These are phyloP conservation scores for Aspergillus sclerotiicarbonarius DNA, from an alignment of 495 filamentous ascomycete genomes.

Conservation along the genomic window DNA sequence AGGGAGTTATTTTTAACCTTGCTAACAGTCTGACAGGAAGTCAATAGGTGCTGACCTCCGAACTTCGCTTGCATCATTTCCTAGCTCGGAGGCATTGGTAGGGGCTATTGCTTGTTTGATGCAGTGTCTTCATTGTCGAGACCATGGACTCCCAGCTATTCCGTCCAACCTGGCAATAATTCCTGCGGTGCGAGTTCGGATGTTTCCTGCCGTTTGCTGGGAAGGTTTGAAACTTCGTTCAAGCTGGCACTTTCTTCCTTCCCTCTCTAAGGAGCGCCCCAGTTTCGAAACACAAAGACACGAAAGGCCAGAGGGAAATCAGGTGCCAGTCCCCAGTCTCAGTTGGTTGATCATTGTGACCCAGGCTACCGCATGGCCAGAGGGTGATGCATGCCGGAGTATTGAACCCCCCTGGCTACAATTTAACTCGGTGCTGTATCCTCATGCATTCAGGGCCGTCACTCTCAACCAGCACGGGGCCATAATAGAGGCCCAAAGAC, in stretches of 20 bases:
- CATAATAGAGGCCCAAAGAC: too few species aligned
- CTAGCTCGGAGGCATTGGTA: background rate
- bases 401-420: background rate
- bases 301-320: too few species aligned
- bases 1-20: background rate
- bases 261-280: background rate
- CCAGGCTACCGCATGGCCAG: background rate
- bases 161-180: background rate
- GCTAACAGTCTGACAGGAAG: background rate
- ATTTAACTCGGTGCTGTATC: background rate
- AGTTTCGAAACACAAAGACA: background rate
- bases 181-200: conserved; percentile 3
- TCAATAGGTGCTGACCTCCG: background rate
- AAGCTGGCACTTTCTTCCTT: background rate
- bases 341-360: background rate
- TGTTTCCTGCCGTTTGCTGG: background rate
- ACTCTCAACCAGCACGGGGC: too few species aligned
- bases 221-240: background rate
- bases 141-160: background rate
- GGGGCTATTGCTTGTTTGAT: background rate
- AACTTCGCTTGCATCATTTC: background rate
- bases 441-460: too few species aligned
- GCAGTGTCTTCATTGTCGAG: background rate
- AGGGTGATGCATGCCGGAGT: background rate
- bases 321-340: too few species aligned